phyloP scores from a whole-genome alignment of 73 alveolate species.

The Paramecium biaurelia region DNA sequence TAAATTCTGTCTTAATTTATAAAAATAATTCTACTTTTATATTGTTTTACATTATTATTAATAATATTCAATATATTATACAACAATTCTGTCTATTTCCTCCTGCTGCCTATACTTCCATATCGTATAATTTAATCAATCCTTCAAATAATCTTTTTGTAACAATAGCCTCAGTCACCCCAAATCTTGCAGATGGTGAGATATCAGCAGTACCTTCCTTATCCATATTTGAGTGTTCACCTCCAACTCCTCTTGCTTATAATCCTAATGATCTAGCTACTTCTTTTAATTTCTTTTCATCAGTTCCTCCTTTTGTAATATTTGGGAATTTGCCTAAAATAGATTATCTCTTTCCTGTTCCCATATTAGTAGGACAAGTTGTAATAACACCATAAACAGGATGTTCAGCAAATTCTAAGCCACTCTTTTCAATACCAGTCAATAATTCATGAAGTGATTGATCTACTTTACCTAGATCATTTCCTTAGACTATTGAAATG shows the following conservation, averaged over 20 bases:
- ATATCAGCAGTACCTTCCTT: constrained; percentile 15
- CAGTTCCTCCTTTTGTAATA: background rate
- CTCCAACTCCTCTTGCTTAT: constrained; percentile 26
- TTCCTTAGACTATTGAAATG: background rate
- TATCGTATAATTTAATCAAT: background rate
- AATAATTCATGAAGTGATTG: background rate
- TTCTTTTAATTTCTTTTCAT: background rate
- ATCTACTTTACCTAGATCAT: background rate
- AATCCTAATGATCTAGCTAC: background rate
- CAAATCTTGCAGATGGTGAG: constrained; percentile 14
- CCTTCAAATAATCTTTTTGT: background rate
- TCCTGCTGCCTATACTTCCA: background rate
- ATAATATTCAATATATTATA: background rate
- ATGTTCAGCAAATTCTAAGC: constrained; percentile 4
- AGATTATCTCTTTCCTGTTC: constrained; percentile 6
- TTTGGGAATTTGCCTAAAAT: constrained; percentile 12
- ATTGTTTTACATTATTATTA: background rate
- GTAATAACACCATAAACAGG: constrained; percentile 11
- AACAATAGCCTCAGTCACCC: background rate
- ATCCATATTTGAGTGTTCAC: background rate
- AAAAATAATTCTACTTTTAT: too few relatives aligned
- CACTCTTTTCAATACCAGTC: background rate
- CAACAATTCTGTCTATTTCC: background rate
- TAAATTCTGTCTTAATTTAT: too few relatives aligned
- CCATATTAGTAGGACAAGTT: constrained; percentile 5